Evolutionary conservation across 1,139 yeast genomes (phyloP).

Genomic region (Scheffersomyces lignicola): DNA sequence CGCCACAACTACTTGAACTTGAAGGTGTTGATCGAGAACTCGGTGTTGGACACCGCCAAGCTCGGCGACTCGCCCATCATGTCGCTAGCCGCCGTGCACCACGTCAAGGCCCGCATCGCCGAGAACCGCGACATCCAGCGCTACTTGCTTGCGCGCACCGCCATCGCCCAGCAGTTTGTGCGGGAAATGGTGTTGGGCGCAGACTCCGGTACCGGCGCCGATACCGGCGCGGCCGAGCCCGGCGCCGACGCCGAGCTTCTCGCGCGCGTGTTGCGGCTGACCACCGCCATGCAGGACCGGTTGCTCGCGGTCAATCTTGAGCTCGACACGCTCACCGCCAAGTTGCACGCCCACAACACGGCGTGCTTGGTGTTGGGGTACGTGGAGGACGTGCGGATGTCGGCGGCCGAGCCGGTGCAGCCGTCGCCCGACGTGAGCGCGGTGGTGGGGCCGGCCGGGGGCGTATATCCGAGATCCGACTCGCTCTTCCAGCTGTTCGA

Average conservation of each 20-base stretch:
- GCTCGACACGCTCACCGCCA: slow-evolving; percentile 27
- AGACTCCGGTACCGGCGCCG: background rate
- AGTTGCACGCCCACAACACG: slow-evolving; percentile 40
- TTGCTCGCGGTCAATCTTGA: slow-evolving; percentile 29
- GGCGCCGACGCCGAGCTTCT: slow-evolving; percentile 19
- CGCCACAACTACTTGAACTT: slow-evolving; percentile 39
- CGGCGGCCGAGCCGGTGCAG: slow-evolving; percentile 10
- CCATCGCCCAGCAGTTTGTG: slow-evolving; percentile 38
- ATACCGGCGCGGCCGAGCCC: slow-evolving; percentile 9
- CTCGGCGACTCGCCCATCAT: slow-evolving; percentile 37
- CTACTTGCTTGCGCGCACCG: slow-evolving; percentile 33
- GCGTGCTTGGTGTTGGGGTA: slow-evolving; percentile 48
- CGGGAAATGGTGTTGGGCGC: slow-evolving; percentile 21
- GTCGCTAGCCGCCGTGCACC: slow-evolving; percentile 29
- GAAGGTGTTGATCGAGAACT: slow-evolving; percentile 44
- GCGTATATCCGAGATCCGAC: slow-evolving; percentile 8
- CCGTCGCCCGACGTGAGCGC: slow-evolving; percentile 7
- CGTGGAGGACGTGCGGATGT: slow-evolving; percentile 42
- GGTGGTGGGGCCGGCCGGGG: no score
- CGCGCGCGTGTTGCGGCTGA: slow-evolving; percentile 35
- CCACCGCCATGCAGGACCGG: slow-evolving; percentile 33
- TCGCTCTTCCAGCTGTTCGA: slow-evolving; percentile 30
- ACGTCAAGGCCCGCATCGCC: slow-evolving; percentile 28
- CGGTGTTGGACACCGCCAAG: slow-evolving; percentile 43
- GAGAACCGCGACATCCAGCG: slow-evolving; percentile 33